Base-by-base conservation (phyloP, 2,329 filamentous ascomycete species). In the Eutypa lata region DNA sequence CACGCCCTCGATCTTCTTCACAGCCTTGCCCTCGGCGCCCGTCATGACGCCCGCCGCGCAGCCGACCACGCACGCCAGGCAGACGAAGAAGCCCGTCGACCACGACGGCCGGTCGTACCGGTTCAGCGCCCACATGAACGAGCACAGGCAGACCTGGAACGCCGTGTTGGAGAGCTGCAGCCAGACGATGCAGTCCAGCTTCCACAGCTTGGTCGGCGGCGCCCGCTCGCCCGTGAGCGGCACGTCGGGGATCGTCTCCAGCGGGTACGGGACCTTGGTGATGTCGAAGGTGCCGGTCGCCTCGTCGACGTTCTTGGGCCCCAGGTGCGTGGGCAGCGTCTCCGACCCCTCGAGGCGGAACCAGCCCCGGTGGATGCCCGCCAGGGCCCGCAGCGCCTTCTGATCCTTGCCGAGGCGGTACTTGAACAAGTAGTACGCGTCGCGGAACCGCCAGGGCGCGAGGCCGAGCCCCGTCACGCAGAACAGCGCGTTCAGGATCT, bases 381-480 rank as follows among this genome's bases (percentile, higher is more conserved):
- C 90, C 4, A 95, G 76, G 43, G 79, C 79, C 40, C 88, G 80
- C 35, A 93, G 76, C 4, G 80, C 86, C 18, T 78, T 68, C 26
- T 79, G 65, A 49, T 83, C 72, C 52, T 78, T 73, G 31, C 64
- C 53, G 0, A 87, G 48, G 22, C 89, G 79, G 71, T 81, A 94
- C 63, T 80, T 78, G 47, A 89, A 69, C 33, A 91, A 76, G 66
- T 84, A 91, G 67, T 87, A 94, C 10, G 91, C 72, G 66, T 96
- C 91, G 31, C 91, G 79, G 61, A 92, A 88, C 31, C 91, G 82
- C 91, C 90, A 96, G 0, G 91, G 91, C 1, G 89, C 86, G 13
- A 94, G 78, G 0, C 91, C 91, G 59, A 95, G 93, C 1, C 87
- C 90, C 1, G 90, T 93, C 7, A 95, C 86, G 70, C 90, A 94